A percentile compares a stretch with the other conserved stretches of the same genome.
Conservation (phyloP, 2,329 filamentous ascomycete genomes). For the Boeremia exigua region DNA sequence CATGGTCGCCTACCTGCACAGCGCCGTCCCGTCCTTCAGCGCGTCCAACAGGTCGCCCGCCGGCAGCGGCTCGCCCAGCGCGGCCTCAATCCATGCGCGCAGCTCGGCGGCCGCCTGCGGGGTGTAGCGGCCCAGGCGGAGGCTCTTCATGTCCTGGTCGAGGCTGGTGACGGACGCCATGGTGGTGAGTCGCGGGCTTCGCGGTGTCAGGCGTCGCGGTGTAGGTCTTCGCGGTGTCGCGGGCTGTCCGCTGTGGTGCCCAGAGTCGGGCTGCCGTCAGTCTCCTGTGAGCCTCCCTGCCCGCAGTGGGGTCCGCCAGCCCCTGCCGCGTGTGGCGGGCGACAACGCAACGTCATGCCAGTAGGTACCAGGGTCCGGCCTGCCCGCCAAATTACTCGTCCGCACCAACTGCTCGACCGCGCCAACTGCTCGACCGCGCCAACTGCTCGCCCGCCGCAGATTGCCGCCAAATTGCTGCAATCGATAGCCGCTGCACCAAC, state of each 20-base stretch:
- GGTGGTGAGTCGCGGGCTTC: too few species aligned
- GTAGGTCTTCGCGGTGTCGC: too few species aligned
- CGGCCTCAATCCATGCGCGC: constrained; percentile 82
- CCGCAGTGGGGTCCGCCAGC: constrained; percentile 15
- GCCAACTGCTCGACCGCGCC: too few species aligned
- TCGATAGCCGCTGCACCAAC: background rate
- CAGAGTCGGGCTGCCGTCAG: constrained; percentile 11
- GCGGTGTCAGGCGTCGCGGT: too few species aligned
- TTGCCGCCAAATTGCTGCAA: background rate
- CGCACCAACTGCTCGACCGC: too few species aligned
- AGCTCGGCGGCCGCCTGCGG: constrained; percentile 87
- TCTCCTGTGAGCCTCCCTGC: background rate
- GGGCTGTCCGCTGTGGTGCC: too few species aligned
- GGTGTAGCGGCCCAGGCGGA: constrained; percentile 93
- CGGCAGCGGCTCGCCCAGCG: constrained; percentile 75
- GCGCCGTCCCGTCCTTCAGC: constrained; percentile 86
- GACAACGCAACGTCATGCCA: constrained; percentile 9
- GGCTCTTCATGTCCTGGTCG: constrained; percentile 91
- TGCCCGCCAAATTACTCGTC: background rate
- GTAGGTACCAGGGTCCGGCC: background rate
- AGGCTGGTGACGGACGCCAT: constrained; percentile 96
- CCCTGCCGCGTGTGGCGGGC: constrained; percentile 17
- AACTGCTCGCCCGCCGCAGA: background rate
- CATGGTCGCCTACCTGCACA: constrained; percentile 74
- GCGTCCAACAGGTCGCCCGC: constrained; percentile 80